Base-by-base conservation (phyloP, 2,329 filamentous ascomycete species). In the Ilyonectria destructans region DNA sequence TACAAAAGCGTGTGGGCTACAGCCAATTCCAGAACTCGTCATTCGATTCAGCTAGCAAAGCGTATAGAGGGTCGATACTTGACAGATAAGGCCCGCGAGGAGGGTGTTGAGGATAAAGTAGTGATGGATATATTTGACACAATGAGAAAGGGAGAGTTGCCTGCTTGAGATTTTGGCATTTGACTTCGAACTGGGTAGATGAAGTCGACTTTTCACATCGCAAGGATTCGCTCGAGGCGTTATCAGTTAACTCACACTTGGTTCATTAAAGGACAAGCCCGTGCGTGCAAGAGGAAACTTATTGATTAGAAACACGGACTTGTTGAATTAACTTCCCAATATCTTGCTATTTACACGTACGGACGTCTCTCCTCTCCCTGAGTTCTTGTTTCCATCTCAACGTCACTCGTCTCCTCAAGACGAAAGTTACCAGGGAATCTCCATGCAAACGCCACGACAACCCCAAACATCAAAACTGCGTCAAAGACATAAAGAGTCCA, bases 401-500 rank as follows among this genome's bases (percentile, higher is more conserved):
- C 6, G 13, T 40, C 37, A 40, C 37, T 17, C 37, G 12, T 15
- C 45, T 49, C 19, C 45, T 21, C 19, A 10, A n/a, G 45, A 49
- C 12, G 15, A 2, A 49, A 49, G 45, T 19, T 13, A 26, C 12
- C 45, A n/a, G 45, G 45, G 23, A 21, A 49, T 49, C 45, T 49
- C 45, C 45, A 49, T 2, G 13, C 45, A 21, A 49, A 26, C 45
- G 23, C 23, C 45, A 29, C 46, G 9, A 51, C 19, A 13, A 51
- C 46, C 19, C 15, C 15, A n/a, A 43, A 43, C 64, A 67, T 67
- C 21, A 62, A 45, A 12, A 54, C 17, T 6, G 58, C 59, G 33
- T 62, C 64, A n/a, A 67, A 62, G 46, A 67, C 46, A 26, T 62
- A 67, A 6, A 67, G 35, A 12, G 55, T 45, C 17, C 46, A 61